A percentile compares a stretch with the other conserved stretches of the same genome.
phyloP scores from a whole-genome alignment of 352 stramenopile genomes.

The Pythium phragmitis region DNA sequence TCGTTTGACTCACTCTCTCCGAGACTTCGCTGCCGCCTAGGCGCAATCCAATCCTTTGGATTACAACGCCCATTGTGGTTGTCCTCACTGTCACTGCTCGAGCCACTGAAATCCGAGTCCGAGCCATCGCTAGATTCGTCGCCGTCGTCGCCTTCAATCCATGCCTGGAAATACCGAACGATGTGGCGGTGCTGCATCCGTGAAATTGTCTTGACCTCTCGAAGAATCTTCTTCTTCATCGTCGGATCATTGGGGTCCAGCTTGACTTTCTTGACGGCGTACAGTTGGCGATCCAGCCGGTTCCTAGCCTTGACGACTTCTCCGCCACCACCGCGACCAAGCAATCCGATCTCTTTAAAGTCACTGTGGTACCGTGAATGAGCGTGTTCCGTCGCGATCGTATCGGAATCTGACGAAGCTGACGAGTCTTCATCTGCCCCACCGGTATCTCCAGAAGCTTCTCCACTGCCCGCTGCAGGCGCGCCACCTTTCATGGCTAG shows the following conservation, averaged over 20 bases:
- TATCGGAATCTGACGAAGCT: constrained; percentile 48
- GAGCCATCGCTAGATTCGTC: constrained; percentile 24
- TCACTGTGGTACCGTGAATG: constrained; percentile 81
- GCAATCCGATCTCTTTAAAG: constrained; percentile 84
- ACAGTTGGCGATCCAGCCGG: constrained; percentile 78
- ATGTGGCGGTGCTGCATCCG: constrained; percentile 96
- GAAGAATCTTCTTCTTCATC: constrained; percentile 95
- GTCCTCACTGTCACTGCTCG: constrained; percentile 25
- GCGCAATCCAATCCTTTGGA: constrained; percentile 28
- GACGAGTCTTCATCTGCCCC: constrained; percentile 34
- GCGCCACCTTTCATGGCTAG: constrained; percentile 2
- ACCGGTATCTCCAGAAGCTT: constrained; percentile 17
- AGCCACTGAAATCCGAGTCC: constrained; percentile 37
- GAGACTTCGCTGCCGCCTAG: constrained; percentile 17
- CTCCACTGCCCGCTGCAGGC: background rate
- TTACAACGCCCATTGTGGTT: constrained; percentile 26
- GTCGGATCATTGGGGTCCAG: constrained; percentile 81
- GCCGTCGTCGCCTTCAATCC: constrained; percentile 79
- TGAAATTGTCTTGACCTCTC: constrained; percentile 96
- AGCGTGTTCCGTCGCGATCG: constrained; percentile 42
- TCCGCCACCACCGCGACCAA: constrained; percentile 76
- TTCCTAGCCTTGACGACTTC: constrained; percentile 87
- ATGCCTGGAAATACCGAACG: constrained; percentile 92
- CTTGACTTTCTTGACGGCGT: constrained; percentile 88
- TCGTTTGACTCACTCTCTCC: constrained; percentile 35